Conservation (phyloP, 2,329 filamentous ascomycete genomes). For the Fusarium dimerum region DNA sequence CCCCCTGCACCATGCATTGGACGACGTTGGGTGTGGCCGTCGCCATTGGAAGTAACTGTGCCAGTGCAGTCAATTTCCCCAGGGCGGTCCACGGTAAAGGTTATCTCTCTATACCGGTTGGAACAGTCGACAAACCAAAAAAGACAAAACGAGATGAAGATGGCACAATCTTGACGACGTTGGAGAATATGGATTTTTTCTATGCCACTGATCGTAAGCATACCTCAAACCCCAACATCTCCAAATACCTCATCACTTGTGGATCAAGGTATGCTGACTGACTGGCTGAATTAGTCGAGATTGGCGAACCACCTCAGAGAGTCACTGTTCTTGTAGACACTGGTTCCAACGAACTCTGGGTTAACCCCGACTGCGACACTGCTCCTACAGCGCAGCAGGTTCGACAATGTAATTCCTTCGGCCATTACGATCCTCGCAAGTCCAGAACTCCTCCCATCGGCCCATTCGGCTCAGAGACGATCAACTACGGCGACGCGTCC, state of each 20-base stretch:
- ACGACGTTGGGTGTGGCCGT: slow-evolving; percentile 18
- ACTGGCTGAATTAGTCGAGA: slow-evolving; percentile 35
- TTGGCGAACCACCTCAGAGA: slow-evolving; percentile 44
- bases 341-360: slow-evolving; percentile 57
- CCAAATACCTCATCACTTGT: no score
- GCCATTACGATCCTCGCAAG: slow-evolving; percentile 44
- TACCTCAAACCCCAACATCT: no score
- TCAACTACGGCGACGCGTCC: slow-evolving; percentile 42
- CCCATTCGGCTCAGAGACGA: slow-evolving; percentile 38
- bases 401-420: slow-evolving; percentile 41
- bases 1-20: slow-evolving; percentile 23
- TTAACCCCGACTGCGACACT: slow-evolving; percentile 50
- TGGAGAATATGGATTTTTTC: slow-evolving; percentile 41
- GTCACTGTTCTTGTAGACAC: slow-evolving; percentile 52
- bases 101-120: slow-evolving; percentile 40
- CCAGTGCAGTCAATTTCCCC: slow-evolving; percentile 27
- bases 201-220: slow-evolving; percentile 41
- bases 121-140: slow-evolving; percentile 29
- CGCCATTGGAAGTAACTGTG: slow-evolving; percentile 9
- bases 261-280: background rate
- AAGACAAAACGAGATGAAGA: slow-evolving; percentile 24
- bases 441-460: slow-evolving; percentile 42
- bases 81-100: slow-evolving; percentile 36
- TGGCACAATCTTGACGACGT: slow-evolving; percentile 30
- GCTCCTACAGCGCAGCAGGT: slow-evolving; percentile 37